Evolutionary conservation across 129 eudicot species (phyloP).

Genomic region (Pittosporum tobira): DNA sequence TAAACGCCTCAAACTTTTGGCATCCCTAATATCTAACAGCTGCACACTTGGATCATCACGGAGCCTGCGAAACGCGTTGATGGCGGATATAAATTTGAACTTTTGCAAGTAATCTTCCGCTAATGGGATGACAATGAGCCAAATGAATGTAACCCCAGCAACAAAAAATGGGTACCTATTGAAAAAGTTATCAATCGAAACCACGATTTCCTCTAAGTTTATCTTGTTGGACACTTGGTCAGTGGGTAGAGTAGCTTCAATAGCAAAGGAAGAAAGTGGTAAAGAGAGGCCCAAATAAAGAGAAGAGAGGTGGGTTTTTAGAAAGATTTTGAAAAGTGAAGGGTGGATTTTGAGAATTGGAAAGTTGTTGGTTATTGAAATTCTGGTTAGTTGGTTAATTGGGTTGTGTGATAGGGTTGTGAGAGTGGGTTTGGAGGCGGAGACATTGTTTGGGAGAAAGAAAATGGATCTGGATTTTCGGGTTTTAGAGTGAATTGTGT

Average conservation of each 20-base stretch:
- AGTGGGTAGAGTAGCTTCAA: conserved; percentile 25
- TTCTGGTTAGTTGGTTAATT: conserved; percentile 15
- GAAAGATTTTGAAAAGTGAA: conserved; percentile 15
- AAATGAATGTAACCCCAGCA: conserved; percentile 62
- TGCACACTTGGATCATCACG: conserved; percentile 60
- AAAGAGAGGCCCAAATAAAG: conserved; percentile 22
- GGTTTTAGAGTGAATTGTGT: conserved; percentile 25
- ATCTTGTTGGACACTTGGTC: conserved; percentile 47
- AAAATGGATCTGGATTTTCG: conserved; percentile 21
- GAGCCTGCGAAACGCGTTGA: conserved; percentile 74
- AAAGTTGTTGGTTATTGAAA: conserved; percentile 11
- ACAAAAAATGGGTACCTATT: conserved; percentile 76
- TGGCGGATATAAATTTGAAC: conserved; percentile 56
- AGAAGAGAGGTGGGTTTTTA: conserved; percentile 22
- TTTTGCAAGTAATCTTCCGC: conserved; percentile 50
- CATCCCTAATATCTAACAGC: conserved; percentile 79
- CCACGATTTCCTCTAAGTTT: conserved; percentile 56
- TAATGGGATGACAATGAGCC: conserved; percentile 68
- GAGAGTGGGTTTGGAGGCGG: conserved; percentile 9
- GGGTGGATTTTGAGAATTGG: conserved; percentile 3
- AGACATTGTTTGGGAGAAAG: conserved; percentile 16
- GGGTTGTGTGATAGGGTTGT: conserved; percentile 6
- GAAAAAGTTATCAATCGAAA: conserved; percentile 69
- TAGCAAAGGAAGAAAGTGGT: conserved; percentile 50
- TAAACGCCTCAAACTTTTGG: conserved; percentile 39